Percentiles rank a stretch among this genome's conserved stretches.
These are phyloP conservation scores for Fusarium nygamai DNA, from an alignment of 2,329 filamentous ascomycete genomes.

Conservation along the genomic window DNA sequence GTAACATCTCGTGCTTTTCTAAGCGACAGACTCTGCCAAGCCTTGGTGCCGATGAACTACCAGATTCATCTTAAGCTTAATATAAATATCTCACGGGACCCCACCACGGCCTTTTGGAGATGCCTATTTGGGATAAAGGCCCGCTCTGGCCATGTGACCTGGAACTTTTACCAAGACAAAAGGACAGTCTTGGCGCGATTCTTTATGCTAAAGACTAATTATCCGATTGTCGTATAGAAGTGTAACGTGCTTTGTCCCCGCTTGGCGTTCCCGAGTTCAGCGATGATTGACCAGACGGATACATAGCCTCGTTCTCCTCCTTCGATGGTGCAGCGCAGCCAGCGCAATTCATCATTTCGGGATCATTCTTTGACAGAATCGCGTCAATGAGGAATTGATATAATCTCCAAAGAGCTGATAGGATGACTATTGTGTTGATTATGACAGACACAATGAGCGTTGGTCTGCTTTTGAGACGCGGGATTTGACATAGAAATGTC, in stretches of 20 bases:
- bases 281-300: background rate
- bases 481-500: background rate
- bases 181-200: background rate
- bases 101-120: background rate
- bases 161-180: background rate
- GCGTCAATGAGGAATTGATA: background rate
- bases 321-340: no score
- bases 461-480: background rate
- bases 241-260: background rate
- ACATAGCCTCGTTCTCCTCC: background rate
- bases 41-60: constrained; percentile 1
- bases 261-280: background rate
- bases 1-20: background rate
- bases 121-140: background rate
- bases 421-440: background rate
- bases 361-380: background rate
- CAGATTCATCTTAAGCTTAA: constrained; percentile 7
- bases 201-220: background rate
- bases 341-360: background rate
- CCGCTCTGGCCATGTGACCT: background rate
- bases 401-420: background rate
- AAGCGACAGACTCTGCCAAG: background rate
- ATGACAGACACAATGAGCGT: background rate
- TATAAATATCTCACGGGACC: background rate
- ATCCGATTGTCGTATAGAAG: background rate